phyloP scores from a whole-genome alignment of 2,329 filamentous ascomycete species.

The Hymenoscyphus infarciens region DNA sequence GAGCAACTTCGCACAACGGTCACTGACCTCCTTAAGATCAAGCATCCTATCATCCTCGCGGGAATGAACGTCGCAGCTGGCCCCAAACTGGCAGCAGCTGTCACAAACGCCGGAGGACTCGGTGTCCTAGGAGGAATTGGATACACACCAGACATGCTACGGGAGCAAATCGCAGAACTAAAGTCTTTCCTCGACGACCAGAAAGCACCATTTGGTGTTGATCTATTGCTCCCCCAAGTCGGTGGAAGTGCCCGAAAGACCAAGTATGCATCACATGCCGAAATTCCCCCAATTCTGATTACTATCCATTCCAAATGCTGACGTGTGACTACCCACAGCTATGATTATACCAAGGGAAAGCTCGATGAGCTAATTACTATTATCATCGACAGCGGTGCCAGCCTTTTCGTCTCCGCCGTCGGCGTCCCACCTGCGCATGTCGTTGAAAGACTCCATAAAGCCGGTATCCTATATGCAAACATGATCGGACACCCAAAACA shows the following conservation, averaged over 20 bases:
- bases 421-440: slow-evolving; percentile 86
- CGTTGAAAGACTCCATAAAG: slow-evolving; percentile 84
- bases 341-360: slow-evolving; percentile 99
- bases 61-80: slow-evolving; percentile 99
- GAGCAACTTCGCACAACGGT: slow-evolving; percentile 86
- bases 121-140: slow-evolving; percentile 94
- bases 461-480: slow-evolving; percentile 97
- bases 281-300: slow-evolving; percentile 14
- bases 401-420: slow-evolving; percentile 94
- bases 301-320: slow-evolving; percentile 20
- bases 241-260: slow-evolving; percentile 93
- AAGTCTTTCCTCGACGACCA: slow-evolving; percentile 86
- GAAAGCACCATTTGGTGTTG: slow-evolving; percentile 92
- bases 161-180: slow-evolving; percentile 90
- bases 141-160: slow-evolving; percentile 96
- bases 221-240: slow-evolving; percentile 89
- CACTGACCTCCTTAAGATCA: slow-evolving; percentile 96
- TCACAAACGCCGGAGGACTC: slow-evolving; percentile 93
- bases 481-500: slow-evolving; percentile 99
- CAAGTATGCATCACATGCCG: slow-evolving; percentile 54
- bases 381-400: slow-evolving; percentile 86
- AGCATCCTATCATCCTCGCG: slow-evolving; percentile 91
- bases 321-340: slow-evolving; percentile 52
- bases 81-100: slow-evolving; percentile 91
- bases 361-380: slow-evolving; percentile 86